Percentiles rank a stretch among this genome's conserved stretches.
phyloP scores from a whole-genome alignment of 2,329 filamentous ascomycete species.

The Diaporthe sp. region DNA sequence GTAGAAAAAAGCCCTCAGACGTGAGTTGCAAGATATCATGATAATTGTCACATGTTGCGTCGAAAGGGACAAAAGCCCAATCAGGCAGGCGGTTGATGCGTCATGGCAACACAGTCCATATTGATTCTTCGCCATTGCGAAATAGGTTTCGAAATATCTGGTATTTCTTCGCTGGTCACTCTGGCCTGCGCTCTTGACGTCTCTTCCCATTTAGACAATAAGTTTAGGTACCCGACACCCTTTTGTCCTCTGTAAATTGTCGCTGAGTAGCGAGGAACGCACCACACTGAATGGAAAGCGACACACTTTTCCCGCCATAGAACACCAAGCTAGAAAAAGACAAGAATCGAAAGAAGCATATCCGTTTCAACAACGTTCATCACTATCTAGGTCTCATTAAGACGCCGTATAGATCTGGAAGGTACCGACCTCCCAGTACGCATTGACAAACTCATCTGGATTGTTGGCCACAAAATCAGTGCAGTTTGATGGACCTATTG shows the following conservation, averaged over 20 bases:
- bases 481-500: conserved; percentile 69
- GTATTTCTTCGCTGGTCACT: not conserved
- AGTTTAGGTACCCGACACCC: not conserved
- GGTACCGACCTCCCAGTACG: conserved; percentile 74
- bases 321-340: conserved; percentile 29
- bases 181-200: not conserved
- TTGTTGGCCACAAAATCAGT: conserved; percentile 69
- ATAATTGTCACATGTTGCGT: not conserved
- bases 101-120: too few species aligned
- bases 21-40: not conserved
- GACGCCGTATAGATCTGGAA: conserved; percentile 68
- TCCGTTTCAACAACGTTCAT: not conserved
- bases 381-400: conserved; percentile 36
- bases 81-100: too few species aligned
- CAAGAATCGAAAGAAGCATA: not conserved
- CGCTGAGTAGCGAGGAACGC: not conserved
- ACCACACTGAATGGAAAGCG: not conserved
- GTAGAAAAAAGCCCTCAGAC: not conserved
- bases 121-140: not conserved
- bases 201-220: not conserved
- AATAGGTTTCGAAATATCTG: not conserved
- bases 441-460: conserved; percentile 67
- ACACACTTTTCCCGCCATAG: not conserved
- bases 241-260: not conserved
- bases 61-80: not conserved